Base-by-base conservation (phyloP, 345 rosid genomes). In the Lepidium sativum region DNA sequence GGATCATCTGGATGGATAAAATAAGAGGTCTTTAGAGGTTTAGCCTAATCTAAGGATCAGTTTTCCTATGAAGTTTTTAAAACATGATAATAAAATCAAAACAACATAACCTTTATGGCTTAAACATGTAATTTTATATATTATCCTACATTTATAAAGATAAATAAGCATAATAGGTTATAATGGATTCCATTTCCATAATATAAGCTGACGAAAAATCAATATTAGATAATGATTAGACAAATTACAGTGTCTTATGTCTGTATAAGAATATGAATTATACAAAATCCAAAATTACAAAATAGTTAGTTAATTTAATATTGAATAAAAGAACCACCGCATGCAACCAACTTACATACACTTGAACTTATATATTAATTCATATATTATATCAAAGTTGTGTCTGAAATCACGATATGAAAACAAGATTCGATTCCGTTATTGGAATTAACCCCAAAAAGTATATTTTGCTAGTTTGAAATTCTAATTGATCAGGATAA, bases 371-470 rank as follows among this genome's bases (percentile, higher is more conserved):
- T 45, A 47, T 38, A 57, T 29, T 27, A 27, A 27, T 27, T 27
- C 31, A 27, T 27, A 27, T 27, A 27, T n/a, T n/a, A n/a, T n/a
- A n/a, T 23, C 2, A 23, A 23, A 23, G 4, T 3, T 54, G 42
- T 63, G 64, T 54, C 69, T 63, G 69, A 63, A 43, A 44, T 25
- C 63, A 61, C 73, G 54, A 60, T 69, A 54, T 33, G 27, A 37
- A 62, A 52, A 47, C 38, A 37, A 63, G 57, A 70, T 70, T 70
- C 69, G 75, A 54, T 63, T 63, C 62, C 64, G 16, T 54, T 70
- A 64, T 5, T 60, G 61, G 21, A 41, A 42, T 32, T 13, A 34
- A 60, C 32, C 40, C 16, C 11, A 21, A 29, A 6, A 23, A 18
- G 2, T 6, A 27, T 17, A 18, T 17, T 39, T 37, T 27, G 31